Evolutionary conservation across 164 flowering plant species (phyloP), one percentile per base, ranked within the genome.

Genomic region (Buxus sempervirens): DNA sequence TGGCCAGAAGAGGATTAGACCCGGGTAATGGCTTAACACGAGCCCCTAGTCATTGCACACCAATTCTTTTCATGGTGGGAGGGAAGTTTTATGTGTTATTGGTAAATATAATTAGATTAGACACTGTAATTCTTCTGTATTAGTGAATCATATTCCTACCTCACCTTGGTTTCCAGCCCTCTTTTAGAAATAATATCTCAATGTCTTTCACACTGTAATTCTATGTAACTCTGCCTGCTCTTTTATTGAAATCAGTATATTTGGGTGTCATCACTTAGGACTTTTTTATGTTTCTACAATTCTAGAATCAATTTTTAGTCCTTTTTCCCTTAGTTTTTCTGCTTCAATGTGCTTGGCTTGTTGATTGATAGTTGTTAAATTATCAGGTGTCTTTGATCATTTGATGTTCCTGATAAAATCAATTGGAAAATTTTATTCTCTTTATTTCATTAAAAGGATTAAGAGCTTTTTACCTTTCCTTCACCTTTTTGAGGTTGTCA

Each of bases 1-100:
- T 9, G 82, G 81, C 16, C 91, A 84, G 78, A 91, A 91, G 82
- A 85, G 97, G 78, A 68, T 83, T 70, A 77, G 91, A 75, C 80
- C 91, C 27, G 84, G 80, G 69, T 85, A 81, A 70, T 54, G 66
- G 65, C 18, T 64, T 27, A 9, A 51, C 23, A 24, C 23, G 45
- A 32, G 27, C 51, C 41, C 19, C 9, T 42, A n/a, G 6, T 9
- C n/a, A 22, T 10, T 20, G 22, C 20, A 25, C 16, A 60, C 23
- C 36, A 22, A 60, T 54, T 67, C 60, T 58, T n/a, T 62, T 25
- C 56, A 20, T 9, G 5, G 41, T 48, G 56, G 19, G 70, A 67
- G 36, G n/a, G 24, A 38, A 57, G 23, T 24, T 38, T 25, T 6
- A 5, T 9, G 53, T 55, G 36, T n/a, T 13, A 51, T 58, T 16